phyloP scores from a whole-genome alignment of 1,284 basidiomycete species.

The Rhodotorula sp. region DNA sequence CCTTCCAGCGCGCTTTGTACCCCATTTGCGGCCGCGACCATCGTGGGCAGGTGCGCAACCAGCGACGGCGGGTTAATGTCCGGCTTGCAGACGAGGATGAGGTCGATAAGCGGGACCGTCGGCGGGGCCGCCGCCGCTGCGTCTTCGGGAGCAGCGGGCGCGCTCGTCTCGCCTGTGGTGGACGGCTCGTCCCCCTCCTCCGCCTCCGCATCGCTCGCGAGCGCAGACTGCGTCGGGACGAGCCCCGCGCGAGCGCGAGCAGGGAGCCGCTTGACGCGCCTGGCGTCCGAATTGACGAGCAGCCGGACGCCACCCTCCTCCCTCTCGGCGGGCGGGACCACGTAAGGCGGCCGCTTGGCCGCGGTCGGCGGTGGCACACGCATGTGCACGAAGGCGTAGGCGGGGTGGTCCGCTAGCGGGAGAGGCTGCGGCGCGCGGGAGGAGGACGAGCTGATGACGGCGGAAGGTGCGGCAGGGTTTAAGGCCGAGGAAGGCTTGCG shows the following conservation, averaged over 20 bases:
- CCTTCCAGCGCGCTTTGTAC: constrained; percentile 26
- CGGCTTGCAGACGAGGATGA: constrained; percentile 43
- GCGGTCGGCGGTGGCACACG: neutral
- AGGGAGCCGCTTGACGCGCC: neutral
- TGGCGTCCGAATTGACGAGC: constrained; percentile 15
- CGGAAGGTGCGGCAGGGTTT: neutral
- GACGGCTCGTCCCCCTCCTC: neutral
- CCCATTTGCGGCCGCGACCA: constrained; percentile 43
- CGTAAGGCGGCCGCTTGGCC: neutral
- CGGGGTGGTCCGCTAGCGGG: constrained; percentile 9
- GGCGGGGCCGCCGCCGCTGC: neutral
- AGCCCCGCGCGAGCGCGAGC: neutral
- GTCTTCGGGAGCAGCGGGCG: neutral
- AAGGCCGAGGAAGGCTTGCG: neutral
- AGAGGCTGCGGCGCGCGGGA: neutral
- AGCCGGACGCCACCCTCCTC: neutral
- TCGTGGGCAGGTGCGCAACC: constrained; percentile 42
- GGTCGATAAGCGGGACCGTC: constrained; percentile 29
- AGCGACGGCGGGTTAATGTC: constrained; percentile 45
- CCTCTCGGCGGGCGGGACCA: neutral
- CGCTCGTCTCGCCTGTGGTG: neutral
- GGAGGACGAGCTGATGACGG: neutral
- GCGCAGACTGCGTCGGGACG: neutral
- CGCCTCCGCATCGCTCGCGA: neutral
- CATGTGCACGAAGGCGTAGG: constrained; percentile 14